A percentile compares a stretch with the other conserved stretches of the same genome.
Evolutionary conservation across 768 basidiomycete species (phyloP).

Genomic region (Phaeotremella skinneri): DNA sequence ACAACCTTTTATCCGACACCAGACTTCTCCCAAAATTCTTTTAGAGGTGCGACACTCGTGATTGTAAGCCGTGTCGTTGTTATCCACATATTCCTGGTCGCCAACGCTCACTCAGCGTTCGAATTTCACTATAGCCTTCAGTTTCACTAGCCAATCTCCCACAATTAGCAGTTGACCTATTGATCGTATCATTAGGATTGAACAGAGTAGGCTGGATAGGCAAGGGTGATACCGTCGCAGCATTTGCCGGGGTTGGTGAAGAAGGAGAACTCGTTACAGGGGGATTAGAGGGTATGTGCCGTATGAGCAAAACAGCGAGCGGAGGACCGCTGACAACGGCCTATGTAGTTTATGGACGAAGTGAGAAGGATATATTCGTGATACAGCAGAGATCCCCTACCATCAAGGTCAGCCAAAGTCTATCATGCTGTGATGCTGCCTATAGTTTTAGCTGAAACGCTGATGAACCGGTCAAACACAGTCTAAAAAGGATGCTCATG

Average conservation of each 20-base stretch:
- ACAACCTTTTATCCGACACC: conserved; percentile 29
- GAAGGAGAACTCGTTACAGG: conserved; percentile 65
- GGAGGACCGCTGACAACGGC: conserved; percentile 8
- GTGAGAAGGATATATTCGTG: conserved; percentile 58
- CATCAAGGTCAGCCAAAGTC: conserved; percentile 60
- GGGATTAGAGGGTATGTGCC: conserved; percentile 68
- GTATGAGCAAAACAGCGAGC: conserved; percentile 1
- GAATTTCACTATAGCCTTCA: conserved; percentile 57
- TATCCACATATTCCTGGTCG: neutral
- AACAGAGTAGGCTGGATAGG: conserved; percentile 65
- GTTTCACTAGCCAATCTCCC: conserved; percentile 78
- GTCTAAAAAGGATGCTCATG: conserved; percentile 69
- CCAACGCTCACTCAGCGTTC: neutral
- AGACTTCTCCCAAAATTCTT: neutral
- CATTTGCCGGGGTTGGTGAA: conserved; percentile 72
- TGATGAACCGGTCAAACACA: conserved; percentile 44
- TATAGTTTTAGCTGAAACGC: neutral
- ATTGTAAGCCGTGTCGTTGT: conserved; percentile 3
- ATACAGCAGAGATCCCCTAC: conserved; percentile 78
- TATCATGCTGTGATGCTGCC: neutral
- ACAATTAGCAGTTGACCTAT: conserved; percentile 72
- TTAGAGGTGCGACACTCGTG: conserved; percentile 11
- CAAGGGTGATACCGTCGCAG: conserved; percentile 60
- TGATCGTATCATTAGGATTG: conserved; percentile 67
- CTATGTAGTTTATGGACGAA: conserved; percentile 63